phyloP scores from a whole-genome alignment of 768 basidiomycete genomes.

The Roridomyces roridus region DNA sequence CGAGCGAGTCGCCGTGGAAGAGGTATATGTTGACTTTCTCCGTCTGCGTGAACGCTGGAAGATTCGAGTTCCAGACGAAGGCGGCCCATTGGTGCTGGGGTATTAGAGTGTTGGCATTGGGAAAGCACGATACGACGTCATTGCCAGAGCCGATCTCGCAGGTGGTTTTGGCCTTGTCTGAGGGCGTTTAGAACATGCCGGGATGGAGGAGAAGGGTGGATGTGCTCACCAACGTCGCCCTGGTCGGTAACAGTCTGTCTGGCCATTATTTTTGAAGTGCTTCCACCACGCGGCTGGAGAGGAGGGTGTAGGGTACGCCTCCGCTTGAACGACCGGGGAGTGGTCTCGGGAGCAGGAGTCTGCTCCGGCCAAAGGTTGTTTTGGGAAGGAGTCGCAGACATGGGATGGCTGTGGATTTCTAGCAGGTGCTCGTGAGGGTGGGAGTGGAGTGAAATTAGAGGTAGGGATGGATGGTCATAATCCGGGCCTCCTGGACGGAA shows the following conservation, averaged over 20 bases:
- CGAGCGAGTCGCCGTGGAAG: conserved; percentile 70
- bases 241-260: conserved; percentile 49
- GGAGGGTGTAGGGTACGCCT: conserved; percentile 14
- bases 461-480: conserved; percentile 32
- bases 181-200: conserved; percentile 8
- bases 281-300: conserved; percentile 29
- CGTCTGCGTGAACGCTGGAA: conserved; percentile 68
- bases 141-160: conserved; percentile 72
- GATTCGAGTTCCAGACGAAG: conserved; percentile 83
- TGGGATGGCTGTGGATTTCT: conserved; percentile 33
- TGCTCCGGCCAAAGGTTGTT: conserved; percentile 51
- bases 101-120: conserved; percentile 57
- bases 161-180: conserved; percentile 48
- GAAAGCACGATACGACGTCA: conserved; percentile 80
- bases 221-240: conserved; percentile 36
- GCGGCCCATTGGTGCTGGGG: conserved; percentile 78
- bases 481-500: conserved; percentile 24
- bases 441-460: conserved; percentile 28
- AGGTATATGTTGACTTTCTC: conserved; percentile 79
- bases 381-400: conserved; percentile 41
- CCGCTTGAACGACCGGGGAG: conserved; percentile 18
- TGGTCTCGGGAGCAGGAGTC: conserved; percentile 35
- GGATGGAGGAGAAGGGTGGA: not conserved
- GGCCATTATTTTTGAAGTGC: conserved; percentile 29
- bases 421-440: conserved; percentile 29